Evolutionary conservation across 176 grass and related monocot species (phyloP), one percentile per base, ranked within the genome.

Genomic region (Carex scoparia): DNA sequence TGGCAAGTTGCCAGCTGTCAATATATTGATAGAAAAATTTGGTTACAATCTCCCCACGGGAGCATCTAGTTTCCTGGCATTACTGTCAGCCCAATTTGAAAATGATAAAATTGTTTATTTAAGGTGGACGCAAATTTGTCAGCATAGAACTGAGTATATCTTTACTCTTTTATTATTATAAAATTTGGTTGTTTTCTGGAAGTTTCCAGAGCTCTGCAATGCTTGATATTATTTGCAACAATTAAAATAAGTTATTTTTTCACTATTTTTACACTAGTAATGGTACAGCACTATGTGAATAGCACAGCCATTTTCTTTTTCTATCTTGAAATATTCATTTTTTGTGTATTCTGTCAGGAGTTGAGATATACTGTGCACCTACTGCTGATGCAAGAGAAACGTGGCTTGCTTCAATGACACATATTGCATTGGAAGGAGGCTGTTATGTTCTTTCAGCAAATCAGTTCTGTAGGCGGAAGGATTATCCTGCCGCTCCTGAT

Each of bases 291-390:
- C 19, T 54, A 12, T 75, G n/a, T 11, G 4, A 19, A 77, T 56
- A 16, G 5, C 46, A 77, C 73, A 77, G 8, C 7, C 1, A 33
- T 56, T 49, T 53, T 16, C 12, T 12, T 23, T 57, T 10, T 54
- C 27, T 78, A 7, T 48, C 19, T 66, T 28, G 13, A 54, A 10
- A 55, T 57, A 28, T 55, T 78, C 4, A 57, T 32, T 3, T 57
- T 57, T 57, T 79, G 13, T 58, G 53, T 37, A 33, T 31, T 27
- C 7, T 67, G 14, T 13, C 80, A 98, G 96, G 96, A 82, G 83
- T 95, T 15, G 93, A 95, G 80, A 95, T 95, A 88, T 98, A 95
- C 4, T 98, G 96, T 84, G 91, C 93, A n/a, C 93, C 96, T 32
- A 94, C 93, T 65, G 96, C 89, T 86, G 93, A 98, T 74, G 86